Percentiles rank a stretch among this genome's conserved stretches.
These are phyloP conservation scores for Boletus tylopilopsis DNA, from an alignment of 768 basidiomycete species.

Conservation along the genomic window DNA sequence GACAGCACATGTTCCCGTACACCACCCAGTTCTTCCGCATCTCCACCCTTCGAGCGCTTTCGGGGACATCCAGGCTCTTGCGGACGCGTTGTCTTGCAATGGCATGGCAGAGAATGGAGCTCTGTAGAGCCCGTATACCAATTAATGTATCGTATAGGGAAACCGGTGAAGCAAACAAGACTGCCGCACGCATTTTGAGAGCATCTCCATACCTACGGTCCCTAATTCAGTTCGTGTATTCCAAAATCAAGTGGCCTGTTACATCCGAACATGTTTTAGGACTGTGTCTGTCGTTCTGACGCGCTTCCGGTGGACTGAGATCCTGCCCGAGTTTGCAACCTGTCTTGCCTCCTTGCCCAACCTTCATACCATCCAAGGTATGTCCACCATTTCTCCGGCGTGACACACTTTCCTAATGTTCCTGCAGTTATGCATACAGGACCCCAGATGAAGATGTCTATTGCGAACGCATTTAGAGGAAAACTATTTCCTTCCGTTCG, in stretches of 20 bases:
- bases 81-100: slow-evolving; percentile 11
- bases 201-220: slow-evolving; percentile 3
- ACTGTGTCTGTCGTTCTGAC: not conserved
- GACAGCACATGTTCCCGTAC: too few species aligned
- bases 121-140: slow-evolving; percentile 1
- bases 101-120: slow-evolving; percentile 10
- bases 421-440: slow-evolving; percentile 1
- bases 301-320: not conserved
- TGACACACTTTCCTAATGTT: too few species aligned
- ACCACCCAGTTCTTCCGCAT: not conserved
- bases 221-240: slow-evolving; percentile 3
- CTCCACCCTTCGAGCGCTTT: slow-evolving; percentile 3
- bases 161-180: not conserved
- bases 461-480: slow-evolving; percentile 8
- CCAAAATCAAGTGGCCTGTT: too few species aligned
- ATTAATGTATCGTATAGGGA: not conserved
- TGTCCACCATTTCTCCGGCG: not conserved
- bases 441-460: not conserved
- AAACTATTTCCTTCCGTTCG: slow-evolving; percentile 5
- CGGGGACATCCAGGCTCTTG: slow-evolving; percentile 4
- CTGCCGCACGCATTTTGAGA: not conserved
- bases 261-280: not conserved
- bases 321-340: slow-evolving; percentile 6
- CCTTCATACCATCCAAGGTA: slow-evolving; percentile 9
- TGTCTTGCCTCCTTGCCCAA: slow-evolving; percentile 5